Evolutionary conservation across 1,284 basidiomycete species (phyloP).

Genomic region (Sphaerobolus stellatus): DNA sequence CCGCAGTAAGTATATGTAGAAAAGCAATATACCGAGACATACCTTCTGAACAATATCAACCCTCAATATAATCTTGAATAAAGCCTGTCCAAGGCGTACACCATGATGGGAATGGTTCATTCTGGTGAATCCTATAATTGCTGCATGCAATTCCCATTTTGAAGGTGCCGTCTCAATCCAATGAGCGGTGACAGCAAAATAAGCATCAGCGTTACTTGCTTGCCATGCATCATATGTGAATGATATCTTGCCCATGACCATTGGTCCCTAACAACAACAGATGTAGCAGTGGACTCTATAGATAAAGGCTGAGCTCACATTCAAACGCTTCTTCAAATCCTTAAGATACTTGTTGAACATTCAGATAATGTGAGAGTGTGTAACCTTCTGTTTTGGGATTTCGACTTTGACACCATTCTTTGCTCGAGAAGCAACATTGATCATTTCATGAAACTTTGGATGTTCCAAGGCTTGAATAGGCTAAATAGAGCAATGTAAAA

Average conservation of each 20-base stretch:
- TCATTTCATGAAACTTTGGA: slow-evolving; percentile 31
- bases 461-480: slow-evolving; percentile 32
- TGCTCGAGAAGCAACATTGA: slow-evolving; percentile 28
- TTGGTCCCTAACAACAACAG: slow-evolving; percentile 20
- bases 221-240: slow-evolving; percentile 41
- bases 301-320: slow-evolving; percentile 22
- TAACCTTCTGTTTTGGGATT: slow-evolving; percentile 26
- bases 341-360: slow-evolving; percentile 35
- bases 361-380: slow-evolving; percentile 29
- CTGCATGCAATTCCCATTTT: slow-evolving; percentile 27
- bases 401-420: slow-evolving; percentile 25
- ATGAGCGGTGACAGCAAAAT: slow-evolving; percentile 36
- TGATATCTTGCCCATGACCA: slow-evolving; percentile 29
- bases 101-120: slow-evolving; percentile 36
- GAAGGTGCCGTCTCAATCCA: slow-evolving; percentile 34
- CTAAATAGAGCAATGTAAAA: slow-evolving; percentile 18
- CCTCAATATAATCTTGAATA: slow-evolving; percentile 30
- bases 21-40: slow-evolving; percentile 7
- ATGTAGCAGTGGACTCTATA: neutral
- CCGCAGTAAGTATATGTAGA: slow-evolving; percentile 6
- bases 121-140: slow-evolving; percentile 34
- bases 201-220: slow-evolving; percentile 35
- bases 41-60: slow-evolving; percentile 30
- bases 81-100: slow-evolving; percentile 28
- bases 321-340: slow-evolving; percentile 25